These are phyloP conservation scores for Saturnispora saitoi DNA, from an alignment of 805 yeast genomes.

Conservation along the genomic window DNA sequence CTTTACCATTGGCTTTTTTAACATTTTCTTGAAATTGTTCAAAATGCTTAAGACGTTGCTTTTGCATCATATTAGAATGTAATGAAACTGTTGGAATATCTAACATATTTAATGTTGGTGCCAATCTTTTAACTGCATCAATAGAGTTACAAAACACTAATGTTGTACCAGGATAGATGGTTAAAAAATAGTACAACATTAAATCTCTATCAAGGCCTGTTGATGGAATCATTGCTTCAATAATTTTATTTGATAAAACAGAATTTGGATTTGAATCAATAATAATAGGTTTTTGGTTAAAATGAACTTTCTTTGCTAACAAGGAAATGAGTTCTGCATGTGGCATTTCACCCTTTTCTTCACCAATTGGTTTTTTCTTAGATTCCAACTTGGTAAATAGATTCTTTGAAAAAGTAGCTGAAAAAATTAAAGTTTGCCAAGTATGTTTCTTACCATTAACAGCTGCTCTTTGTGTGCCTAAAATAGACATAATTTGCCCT, in stretches of 20 bases:
- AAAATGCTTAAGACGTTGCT: constrained; percentile 76
- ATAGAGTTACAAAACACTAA: constrained; percentile 92
- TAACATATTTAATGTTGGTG: constrained; percentile 64
- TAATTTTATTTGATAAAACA: constrained; percentile 61
- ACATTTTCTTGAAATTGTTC: constrained; percentile 62
- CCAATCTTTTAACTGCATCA: constrained; percentile 83
- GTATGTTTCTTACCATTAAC: constrained; percentile 25
- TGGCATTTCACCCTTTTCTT: constrained; percentile 36
- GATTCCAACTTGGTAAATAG: constrained; percentile 66
- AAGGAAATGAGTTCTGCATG: constrained; percentile 49
- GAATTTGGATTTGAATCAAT: constrained; percentile 85
- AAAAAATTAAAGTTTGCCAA: constrained; percentile 84
- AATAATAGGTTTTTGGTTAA: constrained; percentile 57
- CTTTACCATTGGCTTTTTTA: constrained; percentile 31
- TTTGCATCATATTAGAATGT: constrained; percentile 93
- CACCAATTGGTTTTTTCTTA: constrained; percentile 26
- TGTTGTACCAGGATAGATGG: constrained; percentile 82
- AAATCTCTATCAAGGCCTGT: constrained; percentile 84
- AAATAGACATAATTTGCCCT: constrained; percentile 63
- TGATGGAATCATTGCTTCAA: constrained; percentile 88
- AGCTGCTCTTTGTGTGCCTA: constrained; percentile 43
- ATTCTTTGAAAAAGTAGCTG: constrained; percentile 86
- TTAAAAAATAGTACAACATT: constrained; percentile 76
- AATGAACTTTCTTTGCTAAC: constrained; percentile 60
- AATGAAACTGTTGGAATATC: constrained; percentile 63